Conservation (phyloP, 345 rosid genomes). For the Populus ilicifolia region DNA sequence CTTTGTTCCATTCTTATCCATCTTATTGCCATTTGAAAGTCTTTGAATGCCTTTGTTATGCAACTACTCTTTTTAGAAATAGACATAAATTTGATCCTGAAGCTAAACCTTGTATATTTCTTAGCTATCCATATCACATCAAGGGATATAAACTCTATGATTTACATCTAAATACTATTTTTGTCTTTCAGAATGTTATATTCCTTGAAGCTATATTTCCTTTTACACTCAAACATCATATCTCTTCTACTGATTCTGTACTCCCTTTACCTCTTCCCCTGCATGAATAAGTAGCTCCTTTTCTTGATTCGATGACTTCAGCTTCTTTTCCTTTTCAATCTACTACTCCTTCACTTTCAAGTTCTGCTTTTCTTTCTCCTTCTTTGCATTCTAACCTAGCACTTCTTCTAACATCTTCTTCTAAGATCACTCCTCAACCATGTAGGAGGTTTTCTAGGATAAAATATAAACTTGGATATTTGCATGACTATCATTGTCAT, state of each 20-base stretch:
- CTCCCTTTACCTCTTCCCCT: too few relatives aligned
- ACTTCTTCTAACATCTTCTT: too few relatives aligned
- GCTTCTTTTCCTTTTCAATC: too few relatives aligned
- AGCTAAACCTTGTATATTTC: neutral
- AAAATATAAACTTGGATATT: too few relatives aligned
- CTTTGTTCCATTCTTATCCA: neutral
- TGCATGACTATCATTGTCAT: too few relatives aligned
- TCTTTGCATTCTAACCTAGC: too few relatives aligned
- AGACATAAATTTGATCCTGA: neutral
- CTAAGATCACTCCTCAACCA: too few relatives aligned
- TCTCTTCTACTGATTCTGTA: too few relatives aligned
- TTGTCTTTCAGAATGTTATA: neutral
- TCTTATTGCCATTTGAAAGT: neutral
- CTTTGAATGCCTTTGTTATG: neutral
- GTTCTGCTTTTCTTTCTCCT: rapidly evolving
- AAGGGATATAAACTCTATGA: neutral
- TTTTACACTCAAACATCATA: too few relatives aligned
- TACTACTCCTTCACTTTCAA: rapidly evolving
- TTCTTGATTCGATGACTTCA: too few relatives aligned
- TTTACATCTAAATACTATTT: neutral
- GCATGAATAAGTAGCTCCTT: too few relatives aligned
- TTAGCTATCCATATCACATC: neutral
- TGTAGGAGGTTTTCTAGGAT: too few relatives aligned
- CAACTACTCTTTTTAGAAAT: neutral
- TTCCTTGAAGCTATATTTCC: neutral